Percentiles rank a stretch among this genome's conserved stretches.
phyloP scores from a whole-genome alignment of 2,329 filamentous ascomycete genomes.

The Diaporthe sp. region DNA sequence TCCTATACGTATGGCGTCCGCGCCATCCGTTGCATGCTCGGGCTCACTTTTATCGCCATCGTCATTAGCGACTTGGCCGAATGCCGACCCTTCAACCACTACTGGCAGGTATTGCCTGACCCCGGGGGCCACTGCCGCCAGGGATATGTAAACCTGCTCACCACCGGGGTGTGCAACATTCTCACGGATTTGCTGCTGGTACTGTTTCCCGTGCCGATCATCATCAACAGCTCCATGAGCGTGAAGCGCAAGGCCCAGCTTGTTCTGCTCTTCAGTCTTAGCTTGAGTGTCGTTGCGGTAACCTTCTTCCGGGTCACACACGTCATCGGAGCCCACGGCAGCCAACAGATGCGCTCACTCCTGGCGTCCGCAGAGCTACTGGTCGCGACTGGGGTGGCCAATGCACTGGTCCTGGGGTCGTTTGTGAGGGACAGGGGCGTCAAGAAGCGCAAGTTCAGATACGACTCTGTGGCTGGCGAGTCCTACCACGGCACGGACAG shows the following conservation, averaged over 20 bases:
- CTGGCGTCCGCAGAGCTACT: constrained; percentile 91
- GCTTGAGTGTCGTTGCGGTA: constrained; percentile 81
- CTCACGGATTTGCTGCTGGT: constrained; percentile 90
- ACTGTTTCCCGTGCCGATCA: constrained; percentile 89
- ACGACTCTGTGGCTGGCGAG: constrained; percentile 60
- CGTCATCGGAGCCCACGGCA: constrained; percentile 76
- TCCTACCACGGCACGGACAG: constrained; percentile 61
- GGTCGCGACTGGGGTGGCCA: constrained; percentile 87
- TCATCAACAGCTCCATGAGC: constrained; percentile 81
- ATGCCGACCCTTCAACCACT: constrained; percentile 79
- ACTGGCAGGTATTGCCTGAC: constrained; percentile 87
- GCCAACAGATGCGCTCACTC: constrained; percentile 88
- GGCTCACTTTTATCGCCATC: constrained; percentile 82
- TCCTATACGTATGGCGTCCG: constrained; percentile 78
- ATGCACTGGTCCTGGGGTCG: constrained; percentile 89
- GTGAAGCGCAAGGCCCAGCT: constrained; percentile 83
- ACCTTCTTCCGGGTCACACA: constrained; percentile 85
- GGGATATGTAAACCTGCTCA: constrained; percentile 86
- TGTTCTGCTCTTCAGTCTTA: constrained; percentile 83
- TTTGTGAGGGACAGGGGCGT: constrained; percentile 91
- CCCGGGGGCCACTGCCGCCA: constrained; percentile 87
- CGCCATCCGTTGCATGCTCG: constrained; percentile 79
- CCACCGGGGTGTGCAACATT: constrained; percentile 90
- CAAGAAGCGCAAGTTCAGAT: constrained; percentile 88
- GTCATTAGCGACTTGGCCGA: constrained; percentile 85